Conservation (phyloP, 306 rosid genomes). For the Cyclanthera cordifolia region DNA sequence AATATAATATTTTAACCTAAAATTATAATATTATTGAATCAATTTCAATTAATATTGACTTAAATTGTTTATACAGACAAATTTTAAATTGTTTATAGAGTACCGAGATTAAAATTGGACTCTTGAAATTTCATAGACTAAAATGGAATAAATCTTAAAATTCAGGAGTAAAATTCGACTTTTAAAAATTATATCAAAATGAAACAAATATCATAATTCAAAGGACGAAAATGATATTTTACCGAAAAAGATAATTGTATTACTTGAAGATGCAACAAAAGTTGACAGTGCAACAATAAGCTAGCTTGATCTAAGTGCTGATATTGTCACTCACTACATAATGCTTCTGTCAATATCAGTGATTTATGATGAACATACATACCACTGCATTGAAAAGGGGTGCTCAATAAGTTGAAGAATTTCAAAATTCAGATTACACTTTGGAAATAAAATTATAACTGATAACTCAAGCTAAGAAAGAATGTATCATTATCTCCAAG, state of each 20-base stretch:
- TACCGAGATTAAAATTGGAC: no score
- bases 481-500: constrained; percentile 9
- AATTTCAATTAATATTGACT: no score
- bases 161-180: no score
- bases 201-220: no score
- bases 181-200: no score
- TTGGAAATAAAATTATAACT: constrained; percentile 6
- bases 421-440: not conserved
- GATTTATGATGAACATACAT: not conserved
- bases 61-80: no score
- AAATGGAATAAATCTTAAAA: no score
- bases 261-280: constrained; percentile 3
- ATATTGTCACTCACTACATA: constrained; percentile 7
- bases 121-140: no score
- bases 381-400: not conserved
- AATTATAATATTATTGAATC: no score
- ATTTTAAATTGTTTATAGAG: no score
- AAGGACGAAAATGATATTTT: no score
- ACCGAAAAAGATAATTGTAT: not conserved
- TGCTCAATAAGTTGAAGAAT: not conserved
- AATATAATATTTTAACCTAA: no score
- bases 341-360: constrained; percentile 2
- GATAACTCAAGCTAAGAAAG: constrained; percentile 4
- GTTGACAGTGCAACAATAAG: not conserved
- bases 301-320: constrained; percentile 8